A percentile compares a stretch with the other conserved stretches of the same genome.
phyloP scores from a whole-genome alignment of 202 grass and related monocot genomes.

The Schoenoplectus triqueter region DNA sequence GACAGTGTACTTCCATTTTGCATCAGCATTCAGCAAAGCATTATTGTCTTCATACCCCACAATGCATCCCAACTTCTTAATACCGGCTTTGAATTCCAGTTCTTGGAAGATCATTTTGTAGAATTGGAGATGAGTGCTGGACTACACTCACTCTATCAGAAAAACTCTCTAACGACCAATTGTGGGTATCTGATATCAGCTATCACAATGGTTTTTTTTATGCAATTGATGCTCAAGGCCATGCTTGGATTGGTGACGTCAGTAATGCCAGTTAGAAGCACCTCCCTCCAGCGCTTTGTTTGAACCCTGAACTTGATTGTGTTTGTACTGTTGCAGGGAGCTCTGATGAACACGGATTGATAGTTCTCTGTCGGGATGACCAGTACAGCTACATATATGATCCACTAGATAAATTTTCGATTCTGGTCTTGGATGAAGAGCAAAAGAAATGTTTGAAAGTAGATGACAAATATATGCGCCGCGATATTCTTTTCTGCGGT shows the following conservation, averaged over 20 bases:
- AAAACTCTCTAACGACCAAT: not conserved
- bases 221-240: not conserved
- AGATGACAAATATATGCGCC: not conserved
- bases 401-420: not conserved
- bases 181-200: not conserved
- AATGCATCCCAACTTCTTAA: not conserved
- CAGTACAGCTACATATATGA: not conserved
- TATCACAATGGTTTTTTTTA: not conserved
- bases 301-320: not conserved
- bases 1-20: not conserved
- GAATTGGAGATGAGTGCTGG: not conserved
- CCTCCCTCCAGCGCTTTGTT: not conserved
- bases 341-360: not conserved
- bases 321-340: not conserved
- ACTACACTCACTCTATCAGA: not conserved
- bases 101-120: not conserved
- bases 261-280: not conserved
- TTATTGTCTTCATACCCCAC: not conserved
- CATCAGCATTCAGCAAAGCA: not conserved
- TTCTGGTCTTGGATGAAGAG: not conserved
- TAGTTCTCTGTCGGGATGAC: not conserved
- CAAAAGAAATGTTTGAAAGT: not conserved
- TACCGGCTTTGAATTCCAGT: not conserved
- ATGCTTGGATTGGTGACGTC: not conserved
- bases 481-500: not conserved